phyloP scores from a whole-genome alignment of 2,329 filamentous ascomycete genomes.

The Aspergillus ruber region DNA sequence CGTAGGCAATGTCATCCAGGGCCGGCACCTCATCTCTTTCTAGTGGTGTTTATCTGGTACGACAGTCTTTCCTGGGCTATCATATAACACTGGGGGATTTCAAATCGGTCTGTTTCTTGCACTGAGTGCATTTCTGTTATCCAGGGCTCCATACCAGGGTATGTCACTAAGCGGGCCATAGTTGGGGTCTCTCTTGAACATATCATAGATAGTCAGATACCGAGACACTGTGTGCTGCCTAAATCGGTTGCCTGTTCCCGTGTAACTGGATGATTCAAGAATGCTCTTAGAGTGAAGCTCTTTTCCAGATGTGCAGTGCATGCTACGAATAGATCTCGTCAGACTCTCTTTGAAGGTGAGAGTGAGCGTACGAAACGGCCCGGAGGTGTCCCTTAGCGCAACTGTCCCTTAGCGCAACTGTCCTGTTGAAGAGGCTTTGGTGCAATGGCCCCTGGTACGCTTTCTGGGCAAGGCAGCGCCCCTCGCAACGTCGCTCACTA shows the following conservation, averaged over 20 bases:
- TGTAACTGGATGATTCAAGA: not conserved
- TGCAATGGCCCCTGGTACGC: not conserved
- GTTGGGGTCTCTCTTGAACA: not conserved
- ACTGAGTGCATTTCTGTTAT: too few species aligned
- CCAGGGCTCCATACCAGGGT: not conserved
- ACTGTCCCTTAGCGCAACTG: not conserved
- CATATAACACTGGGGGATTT: too few species aligned
- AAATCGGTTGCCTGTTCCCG: not conserved
- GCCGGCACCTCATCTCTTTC: slow-evolving; percentile 10
- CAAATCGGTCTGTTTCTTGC: too few species aligned
- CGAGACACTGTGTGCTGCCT: not conserved
- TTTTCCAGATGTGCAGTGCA: not conserved
- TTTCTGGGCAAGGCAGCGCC: not conserved
- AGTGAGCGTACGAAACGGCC: not conserved
- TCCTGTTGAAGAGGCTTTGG: not conserved
- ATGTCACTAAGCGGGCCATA: not conserved
- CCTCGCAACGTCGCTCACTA: not conserved
- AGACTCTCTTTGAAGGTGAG: not conserved
- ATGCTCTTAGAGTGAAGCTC: not conserved
- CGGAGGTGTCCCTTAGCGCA: not conserved
- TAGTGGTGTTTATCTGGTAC: not conserved
- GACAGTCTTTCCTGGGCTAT: not conserved
- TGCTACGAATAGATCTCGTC: not conserved
- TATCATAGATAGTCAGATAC: not conserved
- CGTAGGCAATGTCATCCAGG: slow-evolving; percentile 9